Evolutionary conservation across 805 yeast genomes (phyloP).

Genomic region (Dipodascus albidus): DNA sequence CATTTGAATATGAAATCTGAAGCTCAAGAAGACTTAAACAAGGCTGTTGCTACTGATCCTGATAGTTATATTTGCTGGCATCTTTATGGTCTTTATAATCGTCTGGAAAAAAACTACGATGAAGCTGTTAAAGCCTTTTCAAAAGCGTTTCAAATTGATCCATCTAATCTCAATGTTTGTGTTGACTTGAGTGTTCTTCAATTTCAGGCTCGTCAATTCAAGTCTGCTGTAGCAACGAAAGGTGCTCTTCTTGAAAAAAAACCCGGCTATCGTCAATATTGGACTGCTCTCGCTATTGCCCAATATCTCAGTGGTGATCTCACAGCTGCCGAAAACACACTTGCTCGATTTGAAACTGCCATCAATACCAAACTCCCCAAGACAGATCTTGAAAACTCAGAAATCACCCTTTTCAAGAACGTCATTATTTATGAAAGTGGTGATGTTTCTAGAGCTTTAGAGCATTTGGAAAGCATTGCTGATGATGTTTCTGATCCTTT

Average conservation of each 20-base stretch:
- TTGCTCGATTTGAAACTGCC: slow-evolving; percentile 64
- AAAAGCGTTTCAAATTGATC: slow-evolving; percentile 65
- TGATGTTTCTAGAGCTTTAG: slow-evolving; percentile 51
- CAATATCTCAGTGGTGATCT: slow-evolving; percentile 64
- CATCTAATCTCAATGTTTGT: slow-evolving; percentile 64
- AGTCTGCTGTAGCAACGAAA: slow-evolving; percentile 50
- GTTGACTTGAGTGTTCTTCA: slow-evolving; percentile 76
- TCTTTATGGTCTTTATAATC: slow-evolving; percentile 72
- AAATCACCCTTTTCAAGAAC: slow-evolving; percentile 65
- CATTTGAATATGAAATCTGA: slow-evolving; percentile 49
- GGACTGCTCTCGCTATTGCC: slow-evolving; percentile 84
- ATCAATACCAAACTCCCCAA: slow-evolving; percentile 58
- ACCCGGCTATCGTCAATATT: slow-evolving; percentile 78
- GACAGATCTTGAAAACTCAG: slow-evolving; percentile 71
- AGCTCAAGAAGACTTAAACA: slow-evolving; percentile 47
- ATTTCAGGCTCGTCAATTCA: slow-evolving; percentile 67
- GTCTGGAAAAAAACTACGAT: slow-evolving; percentile 53
- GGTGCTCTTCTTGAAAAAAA: slow-evolving; percentile 55
- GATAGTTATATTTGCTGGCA: slow-evolving; percentile 69
- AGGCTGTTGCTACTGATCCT: slow-evolving; percentile 49
- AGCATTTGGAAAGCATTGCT: slow-evolving; percentile 43
- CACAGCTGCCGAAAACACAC: slow-evolving; percentile 56
- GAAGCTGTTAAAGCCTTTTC: slow-evolving; percentile 74
- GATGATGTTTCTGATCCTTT: slow-evolving; percentile 45
- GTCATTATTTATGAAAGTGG: slow-evolving; percentile 53